Conservation (phyloP, 257 asterid species). For the Oldenlandia corymbosa region DNA sequence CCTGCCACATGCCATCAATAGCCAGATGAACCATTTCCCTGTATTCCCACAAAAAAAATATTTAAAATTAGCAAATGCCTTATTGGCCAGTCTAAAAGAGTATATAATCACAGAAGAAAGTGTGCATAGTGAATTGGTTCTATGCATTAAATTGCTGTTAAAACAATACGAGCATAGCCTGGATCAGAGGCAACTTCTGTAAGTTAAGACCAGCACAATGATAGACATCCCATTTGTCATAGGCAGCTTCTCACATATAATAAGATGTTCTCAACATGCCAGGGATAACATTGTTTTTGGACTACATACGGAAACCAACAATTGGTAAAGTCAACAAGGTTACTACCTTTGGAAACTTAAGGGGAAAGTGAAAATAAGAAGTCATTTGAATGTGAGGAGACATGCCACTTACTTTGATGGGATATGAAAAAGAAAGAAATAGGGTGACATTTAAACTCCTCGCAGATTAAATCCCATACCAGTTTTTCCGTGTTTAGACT, state of each 20-base stretch:
- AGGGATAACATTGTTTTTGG: not conserved
- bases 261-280: not conserved
- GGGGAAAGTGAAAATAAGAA: not conserved
- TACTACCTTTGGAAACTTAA: not conserved
- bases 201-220: not conserved
- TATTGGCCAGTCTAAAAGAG: not conserved
- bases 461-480: not conserved
- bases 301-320: not conserved
- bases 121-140: not conserved
- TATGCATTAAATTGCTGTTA: not conserved
- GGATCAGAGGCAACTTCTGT: not conserved
- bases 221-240: not conserved
- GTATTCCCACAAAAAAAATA: conserved; percentile 26
- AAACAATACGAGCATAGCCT: too few relatives aligned
- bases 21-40: conserved; percentile 99
- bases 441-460: not conserved
- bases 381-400: not conserved
- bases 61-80: conserved; percentile 14
- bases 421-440: not conserved
- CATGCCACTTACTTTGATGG: not conserved
- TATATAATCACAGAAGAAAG: not conserved
- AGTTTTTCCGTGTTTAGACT: not conserved
- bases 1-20: conserved; percentile 99
- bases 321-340: not conserved
- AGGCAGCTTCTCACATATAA: not conserved